Percentiles rank a stretch among this genome's conserved stretches.
These are phyloP conservation scores for Colletotrichum sp. DNA, from an alignment of 2,329 filamentous ascomycete species.

Conservation along the genomic window DNA sequence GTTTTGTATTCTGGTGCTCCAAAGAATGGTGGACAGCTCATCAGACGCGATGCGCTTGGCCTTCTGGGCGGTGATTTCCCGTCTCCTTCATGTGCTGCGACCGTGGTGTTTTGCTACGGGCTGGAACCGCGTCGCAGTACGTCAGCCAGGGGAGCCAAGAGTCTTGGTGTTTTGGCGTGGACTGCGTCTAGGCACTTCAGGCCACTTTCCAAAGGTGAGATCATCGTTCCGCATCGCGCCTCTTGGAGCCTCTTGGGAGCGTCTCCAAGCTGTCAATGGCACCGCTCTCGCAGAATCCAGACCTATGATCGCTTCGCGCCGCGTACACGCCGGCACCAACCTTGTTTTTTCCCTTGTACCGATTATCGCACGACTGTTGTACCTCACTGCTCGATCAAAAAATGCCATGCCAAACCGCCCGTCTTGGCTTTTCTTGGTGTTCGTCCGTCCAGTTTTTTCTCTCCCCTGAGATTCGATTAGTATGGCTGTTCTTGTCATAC, in stretches of 20 bases:
- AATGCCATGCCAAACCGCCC: not conserved
- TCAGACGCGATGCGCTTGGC: constrained; percentile 4
- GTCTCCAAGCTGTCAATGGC: not conserved
- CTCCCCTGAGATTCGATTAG: not conserved
- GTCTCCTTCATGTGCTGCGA: not conserved
- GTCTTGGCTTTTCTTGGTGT: constrained; percentile 14
- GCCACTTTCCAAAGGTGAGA: not conserved
- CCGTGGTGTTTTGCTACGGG: not conserved
- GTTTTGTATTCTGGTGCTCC: not conserved
- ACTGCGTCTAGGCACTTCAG: not conserved
- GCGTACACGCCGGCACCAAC: not conserved
- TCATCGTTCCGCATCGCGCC: not conserved
- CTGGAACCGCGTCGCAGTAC: not conserved
- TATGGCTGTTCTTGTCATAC: not conserved
- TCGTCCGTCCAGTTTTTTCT: not conserved
- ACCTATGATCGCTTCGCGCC: not conserved
- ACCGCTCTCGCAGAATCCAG: fast-evolving
- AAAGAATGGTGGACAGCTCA: not conserved
- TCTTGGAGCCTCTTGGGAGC: not conserved
- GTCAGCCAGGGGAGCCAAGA: constrained; percentile 17
- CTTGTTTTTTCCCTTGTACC: not conserved
- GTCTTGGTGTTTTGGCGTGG: constrained; percentile 15
- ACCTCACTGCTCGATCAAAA: not conserved
- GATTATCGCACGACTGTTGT: not conserved
- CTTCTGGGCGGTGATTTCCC: constrained; percentile 9